Base-by-base conservation (phyloP, 805 yeast genomes). In the Wickerhamiella shivajii region DNA sequence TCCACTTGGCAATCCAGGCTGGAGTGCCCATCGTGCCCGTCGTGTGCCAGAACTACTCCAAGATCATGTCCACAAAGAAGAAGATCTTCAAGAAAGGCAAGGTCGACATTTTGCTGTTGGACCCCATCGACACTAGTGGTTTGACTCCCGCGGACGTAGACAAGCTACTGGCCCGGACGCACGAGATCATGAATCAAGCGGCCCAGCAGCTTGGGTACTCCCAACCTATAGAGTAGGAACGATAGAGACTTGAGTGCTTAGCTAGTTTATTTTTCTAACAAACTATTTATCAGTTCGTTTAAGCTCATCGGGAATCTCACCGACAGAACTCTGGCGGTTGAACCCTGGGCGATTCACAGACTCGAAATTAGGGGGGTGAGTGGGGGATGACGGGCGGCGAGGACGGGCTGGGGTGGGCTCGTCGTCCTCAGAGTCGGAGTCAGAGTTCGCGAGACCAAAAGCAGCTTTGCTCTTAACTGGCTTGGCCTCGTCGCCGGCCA, bases 1-100 rank as follows among this genome's bases (percentile, higher is more conserved):
- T 90, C 73, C 96, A 90, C 57, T 67, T 90, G 50, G 99, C 99
- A 6, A 77, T 79, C 42, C 93, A 84, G 57, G 93, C 93, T 5
- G 72, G 71, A 26, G 74, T 87, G 23, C 97, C 97, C 13, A 64
- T 90, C 32, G 71, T 90, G 16, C 98, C 99, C 6, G 63, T 78
- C 32, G 92, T 81, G 10, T 84, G 81, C 7, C 71, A 87, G 20
- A 90, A 90, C 60, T 80, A 93, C 34, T 74, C 93, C 3, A 67
- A 71, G 19, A 54, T 90, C 29, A 67, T 79, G 60, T 69, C 70
- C 49, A 56, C 77, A 31, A 67, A 66, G 42, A 56, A 63, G 27
- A 67, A 67, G 39, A 81, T 87, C 55, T 72, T 74, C 46, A 42
- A 43, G 7, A 22, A 24, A 9, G 98, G 98, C 35, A 72, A 70